Evolutionary conservation across 1,284 basidiomycete species (phyloP).

Genomic region (Grifola frondosa): DNA sequence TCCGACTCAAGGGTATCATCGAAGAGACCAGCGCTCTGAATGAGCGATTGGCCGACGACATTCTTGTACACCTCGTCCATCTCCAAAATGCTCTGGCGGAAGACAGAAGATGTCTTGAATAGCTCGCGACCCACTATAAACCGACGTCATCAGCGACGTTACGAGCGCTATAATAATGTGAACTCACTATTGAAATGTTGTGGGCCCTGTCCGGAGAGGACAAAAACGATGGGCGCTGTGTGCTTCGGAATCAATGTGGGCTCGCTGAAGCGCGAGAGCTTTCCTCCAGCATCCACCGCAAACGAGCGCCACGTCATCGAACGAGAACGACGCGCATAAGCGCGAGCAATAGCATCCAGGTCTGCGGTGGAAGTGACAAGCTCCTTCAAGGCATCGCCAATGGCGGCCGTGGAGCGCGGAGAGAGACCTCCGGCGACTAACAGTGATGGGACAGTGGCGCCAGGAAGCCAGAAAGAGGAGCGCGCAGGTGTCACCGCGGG

Average conservation of each 20-base stretch:
- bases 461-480: conserved; percentile 6
- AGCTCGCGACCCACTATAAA: conserved; percentile 40
- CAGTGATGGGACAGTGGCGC: conserved; percentile 22
- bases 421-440: conserved; percentile 38
- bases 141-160: background rate
- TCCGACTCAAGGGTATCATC: conserved; percentile 6
- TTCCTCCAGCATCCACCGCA: conserved; percentile 6
- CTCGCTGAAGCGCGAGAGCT: conserved; percentile 17
- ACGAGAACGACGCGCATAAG: conserved; percentile 29
- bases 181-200: conserved; percentile 38
- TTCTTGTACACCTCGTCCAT: conserved; percentile 34
- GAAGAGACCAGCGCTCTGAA: conserved; percentile 35
- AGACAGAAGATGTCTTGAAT: conserved; percentile 33
- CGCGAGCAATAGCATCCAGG: conserved; percentile 6
- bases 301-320: conserved; percentile 37
- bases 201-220: conserved; percentile 45
- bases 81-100: conserved; percentile 35
- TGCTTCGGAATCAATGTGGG: conserved; percentile 29
- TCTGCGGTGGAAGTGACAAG: conserved; percentile 6
- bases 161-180: background rate
- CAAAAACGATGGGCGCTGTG: conserved; percentile 34
- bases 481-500: conserved; percentile 12
- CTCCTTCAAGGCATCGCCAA: conserved; percentile 3
- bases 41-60: conserved; percentile 34
- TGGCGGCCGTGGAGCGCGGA: conserved; percentile 24